phyloP scores from a whole-genome alignment of 1,284 basidiomycete species.

The Cutaneotrichosporon sp. region DNA sequence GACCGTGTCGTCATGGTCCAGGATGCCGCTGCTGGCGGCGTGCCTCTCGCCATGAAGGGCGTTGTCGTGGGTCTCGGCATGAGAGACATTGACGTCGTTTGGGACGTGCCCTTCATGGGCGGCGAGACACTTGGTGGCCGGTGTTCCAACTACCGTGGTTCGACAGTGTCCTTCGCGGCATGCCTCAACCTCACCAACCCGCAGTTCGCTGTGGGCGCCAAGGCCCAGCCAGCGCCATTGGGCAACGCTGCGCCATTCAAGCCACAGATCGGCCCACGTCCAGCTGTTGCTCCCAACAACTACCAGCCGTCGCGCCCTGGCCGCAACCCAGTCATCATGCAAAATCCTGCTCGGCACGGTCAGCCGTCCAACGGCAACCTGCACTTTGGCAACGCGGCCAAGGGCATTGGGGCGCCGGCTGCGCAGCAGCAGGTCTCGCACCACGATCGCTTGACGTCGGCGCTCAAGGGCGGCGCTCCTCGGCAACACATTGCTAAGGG shows the following conservation, averaged over 20 bases:
- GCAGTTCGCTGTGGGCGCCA: constrained; percentile 68
- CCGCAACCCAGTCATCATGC: constrained; percentile 55
- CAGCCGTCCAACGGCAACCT: constrained; percentile 20
- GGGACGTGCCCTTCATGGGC: constrained; percentile 93
- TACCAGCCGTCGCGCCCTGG: constrained; percentile 59
- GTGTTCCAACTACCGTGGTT: constrained; percentile 85
- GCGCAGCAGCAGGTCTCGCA: constrained; percentile 26
- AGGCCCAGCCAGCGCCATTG: constrained; percentile 53
- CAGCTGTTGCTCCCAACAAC: constrained; percentile 62
- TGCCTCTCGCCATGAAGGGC: constrained; percentile 87
- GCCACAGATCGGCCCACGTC: constrained; percentile 67
- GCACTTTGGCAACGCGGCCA: constrained; percentile 48
- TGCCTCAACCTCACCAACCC: constrained; percentile 80
- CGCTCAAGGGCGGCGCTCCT: constrained; percentile 28
- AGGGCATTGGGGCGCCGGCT: constrained; percentile 36
- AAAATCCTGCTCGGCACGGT: constrained; percentile 55
- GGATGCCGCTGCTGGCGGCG: constrained; percentile 77
- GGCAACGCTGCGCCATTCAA: constrained; percentile 58
- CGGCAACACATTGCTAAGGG: constrained; percentile 24
- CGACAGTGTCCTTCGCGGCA: constrained; percentile 75
- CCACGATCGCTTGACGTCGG: constrained; percentile 36
- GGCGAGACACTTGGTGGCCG: constrained; percentile 85
- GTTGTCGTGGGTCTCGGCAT: constrained; percentile 86
- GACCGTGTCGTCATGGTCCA: constrained; percentile 95
- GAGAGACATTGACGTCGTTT: constrained; percentile 91